A percentile compares a stretch with the other conserved stretches of the same genome.
These are phyloP conservation scores for Cryphonectria carpinicola DNA, from an alignment of 2,329 filamentous ascomycete genomes.

Conservation along the genomic window DNA sequence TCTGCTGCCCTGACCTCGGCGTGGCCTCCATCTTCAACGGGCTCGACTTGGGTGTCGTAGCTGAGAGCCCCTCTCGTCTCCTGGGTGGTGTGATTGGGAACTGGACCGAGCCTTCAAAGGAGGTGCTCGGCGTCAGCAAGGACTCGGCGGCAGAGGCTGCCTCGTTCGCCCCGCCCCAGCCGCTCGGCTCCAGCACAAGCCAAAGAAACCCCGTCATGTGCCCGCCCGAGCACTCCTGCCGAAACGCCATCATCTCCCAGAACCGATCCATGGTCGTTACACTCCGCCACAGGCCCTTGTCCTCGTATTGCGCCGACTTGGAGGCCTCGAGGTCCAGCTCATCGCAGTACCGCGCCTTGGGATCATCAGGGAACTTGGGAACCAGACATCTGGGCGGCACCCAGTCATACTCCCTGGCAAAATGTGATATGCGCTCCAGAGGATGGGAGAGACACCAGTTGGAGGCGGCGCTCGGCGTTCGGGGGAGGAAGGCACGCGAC, in stretches of 20 bases:
- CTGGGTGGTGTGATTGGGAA: slow-evolving; percentile 40
- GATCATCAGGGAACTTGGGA: slow-evolving; percentile 91
- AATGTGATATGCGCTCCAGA: slow-evolving; percentile 67
- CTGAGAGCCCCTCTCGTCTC: slow-evolving; percentile 29
- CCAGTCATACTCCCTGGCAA: slow-evolving; percentile 58
- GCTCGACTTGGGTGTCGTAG: slow-evolving; percentile 33
- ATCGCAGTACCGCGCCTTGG: slow-evolving; percentile 85
- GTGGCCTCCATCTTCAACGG: slow-evolving; percentile 33
- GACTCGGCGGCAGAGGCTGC: slow-evolving; percentile 23
- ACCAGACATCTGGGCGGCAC: slow-evolving; percentile 83
- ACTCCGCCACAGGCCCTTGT: slow-evolving; percentile 76
- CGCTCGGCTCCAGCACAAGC: slow-evolving; percentile 74
- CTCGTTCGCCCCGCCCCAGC: slow-evolving; percentile 22
- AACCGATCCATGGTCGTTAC: slow-evolving; percentile 87
- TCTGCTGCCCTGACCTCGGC: slow-evolving; percentile 35
- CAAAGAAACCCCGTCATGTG: slow-evolving; percentile 93
- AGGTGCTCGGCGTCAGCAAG: slow-evolving; percentile 37
- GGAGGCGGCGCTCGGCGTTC: slow-evolving; percentile 50
- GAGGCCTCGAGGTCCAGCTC: slow-evolving; percentile 85
- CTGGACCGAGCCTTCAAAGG: slow-evolving; percentile 33
- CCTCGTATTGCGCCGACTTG: slow-evolving; percentile 57
- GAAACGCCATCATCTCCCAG: slow-evolving; percentile 97
- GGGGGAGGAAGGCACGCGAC: slow-evolving; percentile 77
- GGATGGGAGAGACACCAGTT: slow-evolving; percentile 74
- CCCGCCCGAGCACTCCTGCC: slow-evolving; percentile 94